Conservation (phyloP, 2,329 filamentous ascomycete genomes). For the Pyricularia sp. region DNA sequence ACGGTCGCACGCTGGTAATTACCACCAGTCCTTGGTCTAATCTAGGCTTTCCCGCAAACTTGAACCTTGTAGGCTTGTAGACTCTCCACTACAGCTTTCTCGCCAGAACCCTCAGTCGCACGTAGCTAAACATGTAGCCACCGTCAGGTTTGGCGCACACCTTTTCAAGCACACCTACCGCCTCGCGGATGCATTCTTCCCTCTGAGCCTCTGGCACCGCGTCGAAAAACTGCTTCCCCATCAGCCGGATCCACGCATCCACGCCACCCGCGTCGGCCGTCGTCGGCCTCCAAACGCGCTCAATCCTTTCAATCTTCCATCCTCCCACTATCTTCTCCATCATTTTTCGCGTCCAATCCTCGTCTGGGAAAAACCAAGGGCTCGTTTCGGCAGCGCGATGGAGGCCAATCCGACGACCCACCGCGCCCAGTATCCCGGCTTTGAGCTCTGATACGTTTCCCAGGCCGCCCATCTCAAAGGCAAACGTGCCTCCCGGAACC, state of each 20-base stretch:
- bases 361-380: conserved; percentile 67
- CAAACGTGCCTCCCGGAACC: conserved; percentile 45
- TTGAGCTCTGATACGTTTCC: conserved; percentile 59
- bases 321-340: conserved; percentile 34
- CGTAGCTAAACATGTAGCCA: conserved; percentile 44
- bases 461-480: conserved; percentile 64
- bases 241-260: conserved; percentile 56
- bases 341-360: conserved; percentile 41
- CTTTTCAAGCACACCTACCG: conserved; percentile 41
- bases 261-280: conserved; percentile 47
- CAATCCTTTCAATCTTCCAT: conserved; percentile 40
- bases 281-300: conserved; percentile 59
- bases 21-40: background rate
- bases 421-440: conserved; percentile 43
- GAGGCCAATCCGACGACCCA: conserved; percentile 41
- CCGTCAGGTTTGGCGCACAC: conserved; percentile 48
- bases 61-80: too few species aligned
- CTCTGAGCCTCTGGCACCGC: conserved; percentile 34
- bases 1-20: background rate
- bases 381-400: conserved; percentile 36
- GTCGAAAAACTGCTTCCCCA: conserved; percentile 51
- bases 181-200: conserved; percentile 44
- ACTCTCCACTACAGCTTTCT: conserved; percentile 10
- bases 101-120: conserved; percentile 24
- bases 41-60: background rate